These are phyloP conservation scores for Ustilago xerochloae DNA, from an alignment of 1,284 basidiomycete species.

Conservation along the genomic window DNA sequence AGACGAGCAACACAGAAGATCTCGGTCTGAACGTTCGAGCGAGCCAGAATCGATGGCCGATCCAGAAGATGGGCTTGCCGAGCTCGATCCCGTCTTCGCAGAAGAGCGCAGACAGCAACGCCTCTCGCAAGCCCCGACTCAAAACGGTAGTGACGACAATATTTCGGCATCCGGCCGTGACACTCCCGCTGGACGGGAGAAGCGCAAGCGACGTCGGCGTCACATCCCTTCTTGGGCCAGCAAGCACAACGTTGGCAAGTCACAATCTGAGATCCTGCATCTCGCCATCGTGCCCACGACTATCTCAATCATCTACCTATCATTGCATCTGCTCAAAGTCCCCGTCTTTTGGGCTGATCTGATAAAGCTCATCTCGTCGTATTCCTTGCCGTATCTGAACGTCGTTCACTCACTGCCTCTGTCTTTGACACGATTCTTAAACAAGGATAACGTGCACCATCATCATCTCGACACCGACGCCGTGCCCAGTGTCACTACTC, in stretches of 20 bases:
- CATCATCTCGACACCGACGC: constrained; percentile 71
- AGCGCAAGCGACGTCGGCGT: constrained; percentile 8
- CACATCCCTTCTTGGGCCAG: constrained; percentile 31
- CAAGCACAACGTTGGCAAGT: constrained; percentile 23
- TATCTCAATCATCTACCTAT: constrained; percentile 53
- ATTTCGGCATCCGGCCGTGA: not conserved
- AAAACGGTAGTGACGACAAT: not conserved
- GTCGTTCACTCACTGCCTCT: constrained; percentile 76
- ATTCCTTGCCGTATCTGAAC: constrained; percentile 85
- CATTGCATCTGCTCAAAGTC: constrained; percentile 49
- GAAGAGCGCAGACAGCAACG: constrained; percentile 28
- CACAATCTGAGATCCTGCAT: constrained; percentile 26
- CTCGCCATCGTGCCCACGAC: constrained; percentile 42
- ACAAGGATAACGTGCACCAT: constrained; percentile 42
- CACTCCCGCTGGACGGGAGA: not conserved
- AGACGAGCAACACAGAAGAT: constrained; percentile 9
- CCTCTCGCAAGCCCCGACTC: constrained; percentile 8
- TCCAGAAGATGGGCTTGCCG: constrained; percentile 42
- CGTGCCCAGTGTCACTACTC: constrained; percentile 73
- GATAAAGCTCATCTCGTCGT: constrained; percentile 74
- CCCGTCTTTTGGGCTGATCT: constrained; percentile 56
- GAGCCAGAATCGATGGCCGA: constrained; percentile 32
- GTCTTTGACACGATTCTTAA: constrained; percentile 77
- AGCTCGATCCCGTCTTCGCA: constrained; percentile 47
- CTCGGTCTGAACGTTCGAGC: constrained; percentile 21